Evolutionary conservation across 2,329 filamentous ascomycete genomes (phyloP), one percentile per base, ranked within the genome.

Genomic region (Gliomastix tumulicola): DNA sequence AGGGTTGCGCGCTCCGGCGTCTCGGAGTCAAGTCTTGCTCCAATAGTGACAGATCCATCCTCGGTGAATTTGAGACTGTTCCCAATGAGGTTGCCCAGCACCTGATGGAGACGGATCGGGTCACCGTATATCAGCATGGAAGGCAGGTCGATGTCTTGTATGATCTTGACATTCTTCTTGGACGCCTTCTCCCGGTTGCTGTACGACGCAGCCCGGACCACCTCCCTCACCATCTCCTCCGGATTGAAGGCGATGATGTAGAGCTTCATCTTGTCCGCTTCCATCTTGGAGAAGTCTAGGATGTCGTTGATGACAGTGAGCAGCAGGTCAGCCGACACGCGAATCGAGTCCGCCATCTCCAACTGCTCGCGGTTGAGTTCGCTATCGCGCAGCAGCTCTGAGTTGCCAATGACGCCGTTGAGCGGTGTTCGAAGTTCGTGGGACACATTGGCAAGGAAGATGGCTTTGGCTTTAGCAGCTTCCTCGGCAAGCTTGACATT

Each of bases 231-330:
- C 72, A 82, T 79, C 51, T 81, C 77, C 46, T 76, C 71, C 0
- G 79, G 76, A 45, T 79, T 82, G 59, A 82, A 82, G 7, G 76
- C 76, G 37, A 79, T 80, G 41, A 81, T 72, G 53, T 86, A 86
- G 2, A 89, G 74, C 54, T 92, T 88, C 66, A 94, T 81, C 56
- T 88, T 83, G 48, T 89, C 86, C 4, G 84, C 87, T 56, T 94
- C 88, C 65, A 92, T 88, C 59, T 94, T 94, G 20, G 88, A 95
- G 55, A 95, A 94, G 59, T 97, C 90, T 5, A 96, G 69, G 36
- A 96, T 95, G 53, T 97, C 90, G 53, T 96, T 96, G 63, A 96
- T 96, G 33, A 96, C 87, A 0, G 88, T 92, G 19, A 96, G 68
- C 12, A 96, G 65, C 13, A 92, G 79, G 53, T 96, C 88, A 0